These are phyloP conservation scores for Aspergillus fumigatus DNA, from an alignment of 2,329 filamentous ascomycete genomes.

Conservation along the genomic window DNA sequence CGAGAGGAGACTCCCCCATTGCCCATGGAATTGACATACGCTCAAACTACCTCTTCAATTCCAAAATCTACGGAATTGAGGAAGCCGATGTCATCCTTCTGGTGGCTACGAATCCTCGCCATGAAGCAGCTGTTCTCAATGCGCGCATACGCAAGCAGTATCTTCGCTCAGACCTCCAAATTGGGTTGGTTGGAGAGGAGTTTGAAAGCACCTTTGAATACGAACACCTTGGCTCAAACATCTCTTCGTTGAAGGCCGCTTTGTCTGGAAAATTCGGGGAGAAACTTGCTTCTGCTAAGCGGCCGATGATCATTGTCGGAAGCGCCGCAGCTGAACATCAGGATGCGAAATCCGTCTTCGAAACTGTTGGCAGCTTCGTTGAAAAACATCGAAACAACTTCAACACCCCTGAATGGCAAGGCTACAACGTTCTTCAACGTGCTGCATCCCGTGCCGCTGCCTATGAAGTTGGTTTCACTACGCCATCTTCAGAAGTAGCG, in stretches of 20 bases:
- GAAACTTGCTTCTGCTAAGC: constrained; percentile 81
- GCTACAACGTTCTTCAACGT: constrained; percentile 93
- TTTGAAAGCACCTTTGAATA: constrained; percentile 96
- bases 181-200: constrained; percentile 83
- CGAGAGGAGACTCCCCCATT: constrained; percentile 73
- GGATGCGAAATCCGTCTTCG: constrained; percentile 89
- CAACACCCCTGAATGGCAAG: constrained; percentile 86
- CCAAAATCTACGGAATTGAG: constrained; percentile 87
- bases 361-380: constrained; percentile 82
- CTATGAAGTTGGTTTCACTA: constrained; percentile 92
- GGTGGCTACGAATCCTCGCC: constrained; percentile 89
- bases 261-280: constrained; percentile 86
- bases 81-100: constrained; percentile 89
- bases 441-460: constrained; percentile 88
- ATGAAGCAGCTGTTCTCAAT: constrained; percentile 92
- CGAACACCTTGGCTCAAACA: constrained; percentile 78
- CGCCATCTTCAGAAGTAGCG: constrained; percentile 75
- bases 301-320: constrained; percentile 94
- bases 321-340: constrained; percentile 86
- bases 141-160: constrained; percentile 97
- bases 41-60: constrained; percentile 96
- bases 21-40: constrained; percentile 91
- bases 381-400: constrained; percentile 92
- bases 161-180: constrained; percentile 88
- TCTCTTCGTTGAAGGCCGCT: constrained; percentile 75